Base-by-base conservation (phyloP, 352 stramenopile genomes). In the Phytophthora nicotianae region DNA sequence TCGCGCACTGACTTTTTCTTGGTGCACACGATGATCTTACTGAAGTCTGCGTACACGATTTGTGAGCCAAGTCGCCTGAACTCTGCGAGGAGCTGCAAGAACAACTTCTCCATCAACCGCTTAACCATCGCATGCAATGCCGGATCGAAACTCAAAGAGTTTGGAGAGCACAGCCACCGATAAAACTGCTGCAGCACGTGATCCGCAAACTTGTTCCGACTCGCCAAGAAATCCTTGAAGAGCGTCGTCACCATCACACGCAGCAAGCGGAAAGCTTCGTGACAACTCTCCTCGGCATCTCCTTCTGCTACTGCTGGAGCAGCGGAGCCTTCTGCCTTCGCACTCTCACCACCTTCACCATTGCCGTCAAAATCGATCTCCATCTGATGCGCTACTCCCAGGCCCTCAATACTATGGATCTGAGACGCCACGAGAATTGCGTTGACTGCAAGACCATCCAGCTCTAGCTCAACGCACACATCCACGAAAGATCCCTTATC, bases 181-280 rank as follows among this genome's bases (percentile, higher is more conserved):
- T 99, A 98, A 16, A 99, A 83, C 62, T 98, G 88, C 58, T 98
- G 92, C n/a, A 99, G 80, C 40, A 99, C 70, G 46, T 97, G 86
- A 75, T 99, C 95, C 0, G 97, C 97, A 57, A 98, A 95, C 38
- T 92, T 86, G 64, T 91, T 97, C 46, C 96, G 89, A 8, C 68
- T 90, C 43, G 84, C 68, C 32, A 95, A 79, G 10, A 98, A 95
- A 60, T 99, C 97, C 56, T 95, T 93, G 40, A 99, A 91, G 62
- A 98, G 96, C 7, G 79, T 91, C 32, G 86, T 93, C n/a, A 99
- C 91, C 54, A 99, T 80, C 13, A 89, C 62, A 42, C 95, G 90
- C 33, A 99, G 68, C 20, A 98, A 54, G 5, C 92, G 83, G 52
- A 99, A 97, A 4, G 95, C 95, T 57, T 96, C 87, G 3, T 93